Evolutionary conservation across 2,329 filamentous ascomycete species (phyloP).

Genomic region (Exophiala phaeomuriformis): DNA sequence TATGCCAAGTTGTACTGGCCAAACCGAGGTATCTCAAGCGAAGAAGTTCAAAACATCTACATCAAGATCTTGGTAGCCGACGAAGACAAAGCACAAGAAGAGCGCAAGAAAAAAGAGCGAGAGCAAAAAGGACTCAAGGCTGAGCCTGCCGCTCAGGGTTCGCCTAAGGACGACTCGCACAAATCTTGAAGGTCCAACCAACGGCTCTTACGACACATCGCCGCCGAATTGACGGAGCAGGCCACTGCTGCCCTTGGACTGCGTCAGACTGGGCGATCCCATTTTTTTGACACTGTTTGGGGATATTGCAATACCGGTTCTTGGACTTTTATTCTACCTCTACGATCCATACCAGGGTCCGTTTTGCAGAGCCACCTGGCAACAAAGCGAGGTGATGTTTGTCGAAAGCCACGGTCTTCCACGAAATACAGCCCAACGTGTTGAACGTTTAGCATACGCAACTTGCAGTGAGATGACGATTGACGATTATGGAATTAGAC

Average conservation of each 20-base stretch:
- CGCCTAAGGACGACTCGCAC: slow-evolving; percentile 24
- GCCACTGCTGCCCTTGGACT: not conserved
- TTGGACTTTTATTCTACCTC: too few species aligned
- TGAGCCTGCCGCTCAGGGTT: slow-evolving; percentile 25
- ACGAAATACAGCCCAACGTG: not conserved
- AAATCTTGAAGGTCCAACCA: slow-evolving; percentile 23
- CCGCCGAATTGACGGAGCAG: slow-evolving; percentile 17
- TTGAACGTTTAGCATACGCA: not conserved
- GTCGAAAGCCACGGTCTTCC: too few species aligned
- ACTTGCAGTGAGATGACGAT: not conserved
- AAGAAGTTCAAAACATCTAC: slow-evolving; percentile 26
- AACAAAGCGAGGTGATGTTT: too few species aligned
- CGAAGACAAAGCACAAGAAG: slow-evolving; percentile 3
- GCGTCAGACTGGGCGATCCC: too few species aligned
- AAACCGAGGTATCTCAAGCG: slow-evolving; percentile 35
- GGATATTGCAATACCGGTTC: too few species aligned
- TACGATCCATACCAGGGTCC: too few species aligned
- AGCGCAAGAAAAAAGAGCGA: too few species aligned
- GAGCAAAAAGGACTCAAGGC: too few species aligned
- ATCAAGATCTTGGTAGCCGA: slow-evolving; percentile 27
- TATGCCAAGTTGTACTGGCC: slow-evolving; percentile 43
- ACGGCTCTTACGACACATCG: slow-evolving; percentile 26
- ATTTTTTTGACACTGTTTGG: too few species aligned
- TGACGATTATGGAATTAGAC: not conserved
- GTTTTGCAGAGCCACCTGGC: too few species aligned